Conservation (phyloP, 2,329 filamentous ascomycete species). For the Botrytis galanthina region DNA sequence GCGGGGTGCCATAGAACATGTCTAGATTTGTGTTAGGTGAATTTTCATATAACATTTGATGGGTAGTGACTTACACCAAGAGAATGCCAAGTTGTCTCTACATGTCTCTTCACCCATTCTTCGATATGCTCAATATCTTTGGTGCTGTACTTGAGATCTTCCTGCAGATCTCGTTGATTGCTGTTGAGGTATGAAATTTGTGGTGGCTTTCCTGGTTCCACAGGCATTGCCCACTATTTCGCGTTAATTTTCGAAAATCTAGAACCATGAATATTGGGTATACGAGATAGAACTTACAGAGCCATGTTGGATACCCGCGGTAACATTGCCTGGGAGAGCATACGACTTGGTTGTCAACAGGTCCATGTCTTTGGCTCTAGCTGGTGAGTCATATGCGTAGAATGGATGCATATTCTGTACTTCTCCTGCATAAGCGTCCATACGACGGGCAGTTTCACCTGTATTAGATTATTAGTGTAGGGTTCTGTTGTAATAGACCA, state of each 20-base stretch:
- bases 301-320: constrained; percentile 47
- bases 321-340: constrained; percentile 53
- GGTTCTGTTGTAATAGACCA: background rate
- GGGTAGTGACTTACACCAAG: constrained; percentile 40
- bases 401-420: constrained; percentile 61
- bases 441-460: constrained; percentile 60
- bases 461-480: constrained; percentile 30
- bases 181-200: constrained; percentile 56
- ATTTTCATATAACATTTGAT: background rate
- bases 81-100: constrained; percentile 43
- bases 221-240: constrained; percentile 58
- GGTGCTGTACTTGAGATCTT: constrained; percentile 64
- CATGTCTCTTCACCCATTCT: constrained; percentile 60
- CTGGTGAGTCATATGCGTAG: constrained; percentile 68
- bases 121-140: constrained; percentile 51
- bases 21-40: constrained; percentile 40
- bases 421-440: constrained; percentile 52
- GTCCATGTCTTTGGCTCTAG: constrained; percentile 70
- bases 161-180: constrained; percentile 57
- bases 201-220: constrained; percentile 52
- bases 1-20: constrained; percentile 43
- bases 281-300: constrained; percentile 38
- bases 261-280: background rate
- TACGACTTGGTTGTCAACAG: constrained; percentile 73
- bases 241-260: background rate